Evolutionary conservation across 768 basidiomycete species (phyloP).

Genomic region (Pseudohyphozyma bogoriensis): DNA sequence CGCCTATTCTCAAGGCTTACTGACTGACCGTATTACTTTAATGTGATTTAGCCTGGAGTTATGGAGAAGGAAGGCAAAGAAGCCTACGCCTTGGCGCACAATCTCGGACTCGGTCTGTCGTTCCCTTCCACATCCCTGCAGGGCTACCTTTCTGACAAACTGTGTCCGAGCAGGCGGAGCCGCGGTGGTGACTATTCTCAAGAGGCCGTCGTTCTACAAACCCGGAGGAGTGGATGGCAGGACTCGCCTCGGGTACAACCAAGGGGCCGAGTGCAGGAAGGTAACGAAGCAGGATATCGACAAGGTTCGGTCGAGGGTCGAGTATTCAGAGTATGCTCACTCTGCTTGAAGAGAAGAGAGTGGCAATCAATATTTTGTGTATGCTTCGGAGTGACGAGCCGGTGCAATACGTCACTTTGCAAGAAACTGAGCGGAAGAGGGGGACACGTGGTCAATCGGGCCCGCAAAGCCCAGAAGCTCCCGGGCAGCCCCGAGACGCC

Average conservation of each 20-base stretch:
- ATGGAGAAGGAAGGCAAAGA: constrained; percentile 15
- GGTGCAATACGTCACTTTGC: no score
- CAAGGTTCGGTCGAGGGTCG: neutral
- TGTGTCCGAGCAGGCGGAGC: constrained; percentile 7
- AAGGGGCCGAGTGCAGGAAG: constrained; percentile 44
- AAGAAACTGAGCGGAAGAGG: no score
- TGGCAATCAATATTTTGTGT: no score
- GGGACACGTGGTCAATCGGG: no score
- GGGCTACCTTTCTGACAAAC: neutral
- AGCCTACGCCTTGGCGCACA: constrained; percentile 63
- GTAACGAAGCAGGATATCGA: neutral
- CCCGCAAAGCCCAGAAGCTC: no score
- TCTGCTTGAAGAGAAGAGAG: no score
- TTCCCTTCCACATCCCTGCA: neutral
- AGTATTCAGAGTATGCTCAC: neutral
- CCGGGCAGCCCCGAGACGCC: no score
- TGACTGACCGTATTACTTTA: no score
- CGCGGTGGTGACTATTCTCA: constrained; percentile 62
- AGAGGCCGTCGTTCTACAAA: constrained; percentile 65
- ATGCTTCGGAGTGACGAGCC: no score
- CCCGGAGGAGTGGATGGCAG: constrained; percentile 59
- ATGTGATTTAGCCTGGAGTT: no score
- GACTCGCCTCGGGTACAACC: constrained; percentile 65
- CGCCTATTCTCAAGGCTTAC: no score
- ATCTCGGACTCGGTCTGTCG: constrained; percentile 71